These are phyloP conservation scores for Trichocladium antarcticum DNA, from an alignment of 495 filamentous ascomycete species.

Conservation along the genomic window DNA sequence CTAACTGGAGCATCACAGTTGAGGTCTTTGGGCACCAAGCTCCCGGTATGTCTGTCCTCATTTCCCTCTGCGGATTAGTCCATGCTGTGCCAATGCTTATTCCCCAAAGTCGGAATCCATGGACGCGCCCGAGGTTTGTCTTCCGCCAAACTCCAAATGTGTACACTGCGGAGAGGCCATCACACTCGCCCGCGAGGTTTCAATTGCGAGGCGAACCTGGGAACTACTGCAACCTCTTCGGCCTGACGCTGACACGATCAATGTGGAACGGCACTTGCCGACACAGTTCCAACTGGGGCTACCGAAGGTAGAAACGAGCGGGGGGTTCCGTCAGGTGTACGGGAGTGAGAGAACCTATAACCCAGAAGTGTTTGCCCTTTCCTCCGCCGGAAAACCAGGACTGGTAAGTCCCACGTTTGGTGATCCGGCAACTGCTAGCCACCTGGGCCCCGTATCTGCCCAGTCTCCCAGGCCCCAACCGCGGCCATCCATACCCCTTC, in stretches of 20 bases:
- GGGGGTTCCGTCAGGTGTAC: slow-evolving; percentile 1
- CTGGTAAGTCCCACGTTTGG: neutral
- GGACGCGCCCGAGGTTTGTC: slow-evolving; percentile 7
- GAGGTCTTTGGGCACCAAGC: slow-evolving; percentile 12
- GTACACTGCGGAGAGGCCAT: slow-evolving; percentile 19
- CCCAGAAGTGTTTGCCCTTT: neutral
- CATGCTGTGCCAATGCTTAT: neutral
- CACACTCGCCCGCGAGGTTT: slow-evolving; percentile 25
- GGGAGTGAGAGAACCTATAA: neutral
- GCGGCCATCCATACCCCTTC: neutral
- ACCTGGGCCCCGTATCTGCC: slow-evolving; percentile 2
- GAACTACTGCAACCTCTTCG: slow-evolving; percentile 26
- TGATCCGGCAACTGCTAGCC: neutral
- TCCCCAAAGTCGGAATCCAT: slow-evolving; percentile 10
- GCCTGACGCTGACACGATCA: slow-evolving; percentile 26
- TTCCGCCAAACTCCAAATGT: slow-evolving; percentile 24
- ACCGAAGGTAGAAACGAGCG: slow-evolving; percentile 19
- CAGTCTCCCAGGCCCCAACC: neutral
- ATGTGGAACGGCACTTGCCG: slow-evolving; percentile 27
- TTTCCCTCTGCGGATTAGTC: neutral
- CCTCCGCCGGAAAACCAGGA: neutral
- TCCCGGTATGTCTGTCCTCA: slow-evolving; percentile 14
- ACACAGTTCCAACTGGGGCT: slow-evolving; percentile 24
- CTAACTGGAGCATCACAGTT: slow-evolving; percentile 27
- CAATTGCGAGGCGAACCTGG: slow-evolving; percentile 21